Evolutionary conservation across 805 yeast species (phyloP), one percentile per base, ranked within the genome.

Genomic region (Barnettozyma sucrosica): DNA sequence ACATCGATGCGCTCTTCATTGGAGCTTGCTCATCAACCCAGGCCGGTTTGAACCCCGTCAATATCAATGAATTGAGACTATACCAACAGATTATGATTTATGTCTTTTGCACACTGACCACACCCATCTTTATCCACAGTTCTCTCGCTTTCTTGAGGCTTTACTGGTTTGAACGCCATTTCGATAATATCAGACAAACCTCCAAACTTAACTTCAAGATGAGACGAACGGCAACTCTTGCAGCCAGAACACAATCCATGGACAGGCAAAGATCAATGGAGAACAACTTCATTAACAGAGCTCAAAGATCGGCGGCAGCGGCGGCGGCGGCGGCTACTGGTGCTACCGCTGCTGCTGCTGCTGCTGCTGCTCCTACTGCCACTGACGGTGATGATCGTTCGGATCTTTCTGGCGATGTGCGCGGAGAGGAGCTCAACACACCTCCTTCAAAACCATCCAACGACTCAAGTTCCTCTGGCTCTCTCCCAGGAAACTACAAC

Each of bases 41-140:
- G 61, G 95, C 97, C 0, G 99, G 99, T 1, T 68, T 93, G 47
- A 89, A 89, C 62, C 84, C 97, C 0, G 71, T 87, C 21, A 79
- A 89, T 56, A 53, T 83, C 34, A 88, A 88, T 61, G 65, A 70
- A 0, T 54, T 90, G 48, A 66, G 73, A 0, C 63, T 85, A 40
- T 92, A 83, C 67, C 99, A 93, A 65, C 98, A 92, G 61, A 76
- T 89, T 14, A 70, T 76, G 9, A 65, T 92, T 3, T 88, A 83
- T 61, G 53, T 86, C 11, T 50, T 80, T 3, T 67, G 90, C 25
- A 71, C 80, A 52, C 55, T 89, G 19, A 77, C 95, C 4, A 89
- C 96, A 0, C 98, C 98, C 1, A 86, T 93, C 19, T 83, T 84
- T 61, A 87, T 95, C 46, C 95, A 93, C 63, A 80, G 95, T 0